A percentile compares a stretch with the other conserved stretches of the same genome.
Conservation (phyloP, 257 asterid genomes). For the Thymus mandschuricus region DNA sequence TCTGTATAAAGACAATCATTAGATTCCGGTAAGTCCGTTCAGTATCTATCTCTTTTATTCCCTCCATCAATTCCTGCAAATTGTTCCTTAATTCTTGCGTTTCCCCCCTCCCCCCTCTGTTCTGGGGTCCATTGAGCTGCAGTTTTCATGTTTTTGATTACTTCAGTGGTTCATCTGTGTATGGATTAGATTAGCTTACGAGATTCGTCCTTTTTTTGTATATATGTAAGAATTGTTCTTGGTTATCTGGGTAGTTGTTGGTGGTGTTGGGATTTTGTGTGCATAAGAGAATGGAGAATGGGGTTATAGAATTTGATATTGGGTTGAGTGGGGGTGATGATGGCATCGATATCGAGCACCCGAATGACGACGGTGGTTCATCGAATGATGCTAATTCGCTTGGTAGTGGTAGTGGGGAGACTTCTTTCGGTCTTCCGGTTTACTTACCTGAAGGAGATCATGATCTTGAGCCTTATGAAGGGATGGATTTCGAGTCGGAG, state of each 20-base stretch:
- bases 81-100: conserved; percentile 22
- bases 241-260: conserved; percentile 19
- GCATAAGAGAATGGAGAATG: conserved; percentile 60
- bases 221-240: neutral
- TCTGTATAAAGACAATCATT: conserved; percentile 27
- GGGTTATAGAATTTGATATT: conserved; percentile 74
- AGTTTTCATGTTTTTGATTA: conserved; percentile 29
- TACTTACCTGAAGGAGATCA: conserved; percentile 72
- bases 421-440: conserved; percentile 32
- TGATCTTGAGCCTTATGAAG: conserved; percentile 93
- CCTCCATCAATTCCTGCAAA: conserved; percentile 29
- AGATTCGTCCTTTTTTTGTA: neutral
- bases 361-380: conserved; percentile 58
- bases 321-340: conserved; percentile 74
- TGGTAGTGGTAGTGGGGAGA: conserved; percentile 49
- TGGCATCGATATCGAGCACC: conserved; percentile 49
- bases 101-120: neutral
- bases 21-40: conserved; percentile 31
- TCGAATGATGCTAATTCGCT: conserved; percentile 51
- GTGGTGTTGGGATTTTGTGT: conserved; percentile 15
- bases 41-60: neutral
- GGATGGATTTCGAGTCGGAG: conserved; percentile 97
- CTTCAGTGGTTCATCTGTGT: conserved; percentile 7
- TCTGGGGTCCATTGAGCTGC: conserved; percentile 31
- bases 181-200: conserved; percentile 27